A percentile compares a stretch with the other conserved stretches of the same genome.
Evolutionary conservation across 139 green algal species (phyloP).

Genomic region (Chlorella vulgaris): DNA sequence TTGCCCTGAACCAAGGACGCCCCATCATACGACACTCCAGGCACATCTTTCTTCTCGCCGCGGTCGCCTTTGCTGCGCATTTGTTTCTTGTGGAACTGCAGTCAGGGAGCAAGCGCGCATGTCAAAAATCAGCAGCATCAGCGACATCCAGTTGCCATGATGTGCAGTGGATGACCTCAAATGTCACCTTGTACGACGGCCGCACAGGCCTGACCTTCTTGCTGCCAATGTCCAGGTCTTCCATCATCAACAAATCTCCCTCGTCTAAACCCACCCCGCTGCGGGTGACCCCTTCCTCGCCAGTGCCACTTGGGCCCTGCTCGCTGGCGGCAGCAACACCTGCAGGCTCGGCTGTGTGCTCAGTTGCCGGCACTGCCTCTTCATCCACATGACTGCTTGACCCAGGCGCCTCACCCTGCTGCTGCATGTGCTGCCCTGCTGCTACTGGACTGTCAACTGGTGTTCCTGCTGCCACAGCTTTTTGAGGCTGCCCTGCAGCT

Average conservation of each 20-base stretch:
- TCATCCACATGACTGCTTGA: not conserved
- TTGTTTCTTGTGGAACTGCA: conserved; percentile 81
- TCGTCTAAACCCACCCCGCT: not conserved
- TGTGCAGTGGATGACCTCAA: not conserved
- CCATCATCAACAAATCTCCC: not conserved
- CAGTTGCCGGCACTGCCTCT: not conserved
- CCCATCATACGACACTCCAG: too few species aligned
- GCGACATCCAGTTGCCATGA: not conserved
- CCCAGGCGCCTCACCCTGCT: not conserved
- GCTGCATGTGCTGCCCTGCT: not conserved
- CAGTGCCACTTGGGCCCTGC: not conserved
- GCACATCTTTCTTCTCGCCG: conserved; percentile 39
- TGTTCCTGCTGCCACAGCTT: not conserved
- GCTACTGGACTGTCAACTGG: too few species aligned
- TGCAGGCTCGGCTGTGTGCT: not conserved
- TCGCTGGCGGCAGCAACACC: not conserved
- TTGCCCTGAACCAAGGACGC: too few species aligned
- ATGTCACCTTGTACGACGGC: conserved; percentile 14
- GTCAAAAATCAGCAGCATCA: conserved; percentile 32
- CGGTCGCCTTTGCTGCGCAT: conserved; percentile 63
- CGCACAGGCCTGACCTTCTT: not conserved
- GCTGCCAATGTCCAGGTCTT: conserved; percentile 15
- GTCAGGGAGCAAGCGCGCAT: not conserved
- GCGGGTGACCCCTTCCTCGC: not conserved
- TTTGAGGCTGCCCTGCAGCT: not conserved